Evolutionary conservation across 129 eudicot genomes (phyloP), one percentile per base, ranked within the genome.

Genomic region (Flaveria robusta): DNA sequence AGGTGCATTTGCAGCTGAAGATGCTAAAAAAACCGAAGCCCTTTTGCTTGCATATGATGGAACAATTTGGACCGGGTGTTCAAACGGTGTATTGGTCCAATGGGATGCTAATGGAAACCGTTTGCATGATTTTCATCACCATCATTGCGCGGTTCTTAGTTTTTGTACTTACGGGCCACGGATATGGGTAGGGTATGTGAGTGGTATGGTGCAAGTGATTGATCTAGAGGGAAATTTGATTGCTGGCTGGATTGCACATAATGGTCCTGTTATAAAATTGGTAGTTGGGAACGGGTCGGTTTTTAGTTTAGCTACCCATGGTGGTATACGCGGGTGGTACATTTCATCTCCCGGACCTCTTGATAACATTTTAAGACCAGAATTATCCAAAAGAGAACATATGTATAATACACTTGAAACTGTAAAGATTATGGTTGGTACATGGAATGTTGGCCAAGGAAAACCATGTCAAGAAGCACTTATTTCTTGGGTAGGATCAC

Each of bases 251-350:
- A 82, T 89, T 39, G 90, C 96, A 29, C 99, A 94, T 80, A 88
- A 87, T 63, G 90, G 96, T 11, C 97, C 99, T 1, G 97, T 94
- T 7, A 82, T 91, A 76, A 91, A 87, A 64, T 37, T 94, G 85
- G 97, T 85, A 0, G 91, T 83, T 29, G 97, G 96, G 7, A 81
- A 87, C 24, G 93, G 87, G 54, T 77, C 72, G 19, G 47, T 94
- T 55, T 94, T 47, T 72, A 91, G 96, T 80, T 75, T 94, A 87
- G 99, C 99, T 12, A 89, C 91, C 59, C 99, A 94, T 86, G 99
- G 99, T 43, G 99, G 99, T n/a, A 94, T 94, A 74, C 96, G 99
- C 8, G 99, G 96, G 64, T 94, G 99, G 99, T 81, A 83, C 81
- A 74, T 94, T 47, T 80, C 97, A 7, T 92, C 99, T 14, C 97